A percentile compares a stretch with the other conserved stretches of the same genome.
phyloP scores from a whole-genome alignment of 2,329 filamentous ascomycete species.

The Corynespora cassiicola region DNA sequence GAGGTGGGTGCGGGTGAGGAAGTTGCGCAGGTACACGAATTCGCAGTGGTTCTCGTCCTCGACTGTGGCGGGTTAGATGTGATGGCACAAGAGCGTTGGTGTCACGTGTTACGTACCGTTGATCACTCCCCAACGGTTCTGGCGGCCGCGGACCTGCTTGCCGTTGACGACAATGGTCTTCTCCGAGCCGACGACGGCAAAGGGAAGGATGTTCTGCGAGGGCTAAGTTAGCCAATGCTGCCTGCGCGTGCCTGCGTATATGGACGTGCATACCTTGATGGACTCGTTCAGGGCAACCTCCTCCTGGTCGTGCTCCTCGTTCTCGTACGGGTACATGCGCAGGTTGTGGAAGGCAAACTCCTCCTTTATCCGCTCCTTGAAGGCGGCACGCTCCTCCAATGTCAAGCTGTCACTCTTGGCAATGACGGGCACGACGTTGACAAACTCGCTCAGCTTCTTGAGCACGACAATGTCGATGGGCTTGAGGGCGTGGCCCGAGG shows the following conservation, averaged over 20 bases:
- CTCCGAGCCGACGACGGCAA: slow-evolving; percentile 97
- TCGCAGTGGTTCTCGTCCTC: slow-evolving; percentile 99
- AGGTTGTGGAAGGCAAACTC: slow-evolving; percentile 99
- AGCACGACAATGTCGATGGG: slow-evolving; percentile 99
- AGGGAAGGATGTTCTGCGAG: slow-evolving; percentile 86
- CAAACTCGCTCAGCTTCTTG: slow-evolving; percentile 99
- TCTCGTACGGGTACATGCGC: slow-evolving; percentile 99
- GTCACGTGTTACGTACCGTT: slow-evolving; percentile 70
- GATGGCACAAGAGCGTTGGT: background rate
- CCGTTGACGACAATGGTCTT: slow-evolving; percentile 97
- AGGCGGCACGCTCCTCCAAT: slow-evolving; percentile 90
- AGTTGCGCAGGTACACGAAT: slow-evolving; percentile 98
- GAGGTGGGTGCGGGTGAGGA: slow-evolving; percentile 96
- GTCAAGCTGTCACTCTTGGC: slow-evolving; percentile 98
- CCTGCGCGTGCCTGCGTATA: background rate
- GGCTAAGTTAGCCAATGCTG: slow-evolving; percentile 43
- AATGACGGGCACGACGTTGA: slow-evolving; percentile 98
- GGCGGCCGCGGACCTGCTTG: slow-evolving; percentile 95
- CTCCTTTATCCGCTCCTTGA: slow-evolving; percentile 99
- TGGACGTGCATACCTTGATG: slow-evolving; percentile 77
- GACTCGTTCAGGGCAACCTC: slow-evolving; percentile 91
- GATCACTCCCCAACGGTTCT: slow-evolving; percentile 99
- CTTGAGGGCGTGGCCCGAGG: slow-evolving; percentile 97
- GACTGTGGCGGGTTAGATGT: slow-evolving; percentile 56
- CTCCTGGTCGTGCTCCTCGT: slow-evolving; percentile 97